A percentile compares a stretch with the other conserved stretches of the same genome.
Conservation (phyloP, 441 rosid species). For the Erysimum pusillum region DNA sequence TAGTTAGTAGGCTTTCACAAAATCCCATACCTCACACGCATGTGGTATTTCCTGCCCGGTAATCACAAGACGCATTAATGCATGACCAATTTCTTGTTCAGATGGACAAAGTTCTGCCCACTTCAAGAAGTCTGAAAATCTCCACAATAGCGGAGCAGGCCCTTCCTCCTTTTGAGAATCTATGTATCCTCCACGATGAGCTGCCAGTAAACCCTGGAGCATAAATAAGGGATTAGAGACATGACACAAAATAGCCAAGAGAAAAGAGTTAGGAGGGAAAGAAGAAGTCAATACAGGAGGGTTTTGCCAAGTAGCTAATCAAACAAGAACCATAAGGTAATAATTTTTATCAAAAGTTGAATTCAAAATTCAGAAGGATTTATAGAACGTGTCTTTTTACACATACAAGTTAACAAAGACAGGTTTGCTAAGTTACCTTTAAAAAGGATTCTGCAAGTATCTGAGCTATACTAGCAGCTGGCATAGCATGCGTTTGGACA, state of each 20-base stretch:
- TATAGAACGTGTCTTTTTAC: constrained; percentile 1
- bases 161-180: constrained; percentile 99
- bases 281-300: constrained; percentile 18
- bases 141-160: constrained; percentile 96
- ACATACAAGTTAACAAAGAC: constrained; percentile 20
- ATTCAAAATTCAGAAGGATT: constrained; percentile 16
- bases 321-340: constrained; percentile 22
- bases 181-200: constrained; percentile 98
- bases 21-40: constrained; percentile 85
- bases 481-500: constrained; percentile 90
- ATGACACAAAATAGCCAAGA: constrained; percentile 10
- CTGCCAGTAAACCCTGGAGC: constrained; percentile 90
- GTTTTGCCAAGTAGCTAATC: constrained; percentile 24
- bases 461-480: constrained; percentile 89
- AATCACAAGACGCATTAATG: constrained; percentile 96
- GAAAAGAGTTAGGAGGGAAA: constrained; percentile 12
- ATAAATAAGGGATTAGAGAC: constrained; percentile 39
- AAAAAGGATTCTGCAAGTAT: constrained; percentile 99
- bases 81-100: constrained; percentile 98
- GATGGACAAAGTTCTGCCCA: constrained; percentile 99
- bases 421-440: constrained; percentile 61
- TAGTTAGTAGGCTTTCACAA: constrained; percentile 26
- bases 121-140: constrained; percentile 96
- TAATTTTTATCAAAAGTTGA: not conserved
- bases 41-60: constrained; percentile 99